Evolutionary conservation across 1,284 basidiomycete species (phyloP).

Genomic region (Austroboletus novae-zelandiae): DNA sequence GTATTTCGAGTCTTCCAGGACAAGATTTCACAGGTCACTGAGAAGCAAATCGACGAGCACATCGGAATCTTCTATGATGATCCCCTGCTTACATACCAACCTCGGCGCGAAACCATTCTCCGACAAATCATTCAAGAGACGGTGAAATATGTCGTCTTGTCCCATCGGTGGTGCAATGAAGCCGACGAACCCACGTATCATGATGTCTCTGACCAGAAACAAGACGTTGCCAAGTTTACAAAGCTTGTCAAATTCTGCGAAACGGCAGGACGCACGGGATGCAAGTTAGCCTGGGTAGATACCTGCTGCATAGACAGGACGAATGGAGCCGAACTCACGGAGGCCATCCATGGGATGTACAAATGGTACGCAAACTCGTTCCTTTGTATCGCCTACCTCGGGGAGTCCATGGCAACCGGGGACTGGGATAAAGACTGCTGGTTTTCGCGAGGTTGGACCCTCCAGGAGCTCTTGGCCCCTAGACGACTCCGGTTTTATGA

Average conservation of each 20-base stretch:
- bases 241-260: conserved; percentile 15
- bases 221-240: not conserved
- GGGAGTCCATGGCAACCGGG: not conserved
- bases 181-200: conserved; percentile 5
- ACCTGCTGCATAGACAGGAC: conserved; percentile 17
- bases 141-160: conserved; percentile 10
- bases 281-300: conserved; percentile 16
- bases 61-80: not conserved
- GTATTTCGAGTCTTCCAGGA: not conserved
- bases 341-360: conserved; percentile 20
- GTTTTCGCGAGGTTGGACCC: conserved; percentile 13
- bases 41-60: not conserved
- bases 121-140: conserved; percentile 10
- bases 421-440: conserved; percentile 9
- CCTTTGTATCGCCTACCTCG: conserved; percentile 16
- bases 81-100: not conserved
- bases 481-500: conserved; percentile 13
- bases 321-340: conserved; percentile 10
- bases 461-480: conserved; percentile 16
- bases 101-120: not conserved
- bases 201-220: conserved; percentile 1
- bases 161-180: conserved; percentile 11
- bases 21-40: not conserved
- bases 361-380: conserved; percentile 12
- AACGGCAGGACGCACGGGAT: conserved; percentile 7